phyloP scores from a whole-genome alignment of 768 basidiomycete genomes.

The Hypsizygus marmoreus region DNA sequence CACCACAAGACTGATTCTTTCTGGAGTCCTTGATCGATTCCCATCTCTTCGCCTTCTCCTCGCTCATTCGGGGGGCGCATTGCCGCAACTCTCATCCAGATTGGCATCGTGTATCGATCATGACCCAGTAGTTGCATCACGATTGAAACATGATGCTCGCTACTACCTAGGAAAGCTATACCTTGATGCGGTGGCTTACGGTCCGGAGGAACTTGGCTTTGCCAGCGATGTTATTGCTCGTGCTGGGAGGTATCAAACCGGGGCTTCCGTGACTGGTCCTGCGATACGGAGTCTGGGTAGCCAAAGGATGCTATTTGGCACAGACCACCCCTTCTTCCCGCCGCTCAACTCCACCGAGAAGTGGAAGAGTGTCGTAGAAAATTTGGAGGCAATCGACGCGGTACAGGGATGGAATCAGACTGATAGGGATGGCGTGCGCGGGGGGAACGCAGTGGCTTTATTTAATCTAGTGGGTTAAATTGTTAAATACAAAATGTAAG shows the following conservation, averaged over 20 bases:
- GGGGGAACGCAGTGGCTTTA: slow-evolving; percentile 71
- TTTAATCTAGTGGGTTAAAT: slow-evolving; percentile 51
- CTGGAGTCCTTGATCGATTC: slow-evolving; percentile 79
- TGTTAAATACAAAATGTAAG: slow-evolving; percentile 1
- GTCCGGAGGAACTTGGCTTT: slow-evolving; percentile 81
- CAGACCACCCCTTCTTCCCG: slow-evolving; percentile 92
- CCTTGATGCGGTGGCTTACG: slow-evolving; percentile 89
- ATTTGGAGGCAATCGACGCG: slow-evolving; percentile 73
- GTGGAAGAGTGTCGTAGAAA: slow-evolving; percentile 87
- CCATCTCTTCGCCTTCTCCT: slow-evolving; percentile 76
- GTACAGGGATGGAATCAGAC: slow-evolving; percentile 61
- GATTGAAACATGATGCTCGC: slow-evolving; percentile 80
- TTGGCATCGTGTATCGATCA: slow-evolving; percentile 85
- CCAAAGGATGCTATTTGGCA: slow-evolving; percentile 74
- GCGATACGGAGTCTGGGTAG: slow-evolving; percentile 51
- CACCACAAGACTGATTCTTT: slow-evolving; percentile 76
- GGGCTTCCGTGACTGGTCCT: slow-evolving; percentile 27
- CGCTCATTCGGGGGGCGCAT: slow-evolving; percentile 85
- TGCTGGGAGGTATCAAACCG: slow-evolving; percentile 47
- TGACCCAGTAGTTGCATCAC: slow-evolving; percentile 75
- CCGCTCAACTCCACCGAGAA: slow-evolving; percentile 67
- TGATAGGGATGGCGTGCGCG: slow-evolving; percentile 67
- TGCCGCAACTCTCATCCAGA: slow-evolving; percentile 82
- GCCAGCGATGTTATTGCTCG: slow-evolving; percentile 72
- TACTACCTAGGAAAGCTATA: slow-evolving; percentile 81